Evolutionary conservation across 345 rosid species (phyloP).

Genomic region (Cardamine occulta): DNA sequence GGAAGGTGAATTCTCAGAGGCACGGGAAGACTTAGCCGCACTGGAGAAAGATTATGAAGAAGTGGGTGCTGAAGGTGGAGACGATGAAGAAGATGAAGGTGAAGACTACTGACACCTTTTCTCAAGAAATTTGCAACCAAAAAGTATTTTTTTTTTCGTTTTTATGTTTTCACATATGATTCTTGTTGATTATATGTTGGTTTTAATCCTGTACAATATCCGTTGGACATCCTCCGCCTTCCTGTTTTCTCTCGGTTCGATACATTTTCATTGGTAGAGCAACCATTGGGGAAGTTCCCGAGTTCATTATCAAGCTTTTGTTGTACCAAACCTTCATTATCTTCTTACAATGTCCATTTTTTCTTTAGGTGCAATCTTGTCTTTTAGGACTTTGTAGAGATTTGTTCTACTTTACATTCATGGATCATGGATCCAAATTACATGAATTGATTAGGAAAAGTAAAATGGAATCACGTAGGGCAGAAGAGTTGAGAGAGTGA

Average conservation of each 20-base stretch:
- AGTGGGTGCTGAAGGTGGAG: constrained; percentile 70
- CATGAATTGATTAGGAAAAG: constrained; percentile 7
- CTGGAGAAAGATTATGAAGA: constrained; percentile 63
- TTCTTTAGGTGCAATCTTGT: constrained; percentile 37
- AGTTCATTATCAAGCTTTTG: constrained; percentile 36
- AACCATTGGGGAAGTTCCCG: constrained; percentile 28
- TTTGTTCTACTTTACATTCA: constrained; percentile 43
- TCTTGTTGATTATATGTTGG: constrained; percentile 37
- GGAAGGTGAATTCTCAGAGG: constrained; percentile 78
- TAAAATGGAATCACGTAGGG: constrained; percentile 37
- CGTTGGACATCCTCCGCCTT: constrained; percentile 10
- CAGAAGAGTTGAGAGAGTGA: constrained; percentile 57
- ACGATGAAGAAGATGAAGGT: constrained; percentile 62
- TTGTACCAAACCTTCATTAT: constrained; percentile 26
- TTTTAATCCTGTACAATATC: constrained; percentile 38
- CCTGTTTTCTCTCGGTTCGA: constrained; percentile 7
- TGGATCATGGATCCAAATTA: constrained; percentile 22
- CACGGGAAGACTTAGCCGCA: constrained; percentile 63
- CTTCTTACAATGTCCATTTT: constrained; percentile 41
- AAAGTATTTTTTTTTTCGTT: not conserved
- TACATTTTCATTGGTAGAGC: constrained; percentile 31
- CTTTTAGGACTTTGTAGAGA: constrained; percentile 40
- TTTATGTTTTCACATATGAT: constrained; percentile 19
- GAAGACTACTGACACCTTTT: constrained; percentile 52
- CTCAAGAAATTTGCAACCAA: constrained; percentile 10